Evolutionary conservation across 2,329 filamentous ascomycete genomes (phyloP).

Genomic region (Pseudocercospora eumusae): DNA sequence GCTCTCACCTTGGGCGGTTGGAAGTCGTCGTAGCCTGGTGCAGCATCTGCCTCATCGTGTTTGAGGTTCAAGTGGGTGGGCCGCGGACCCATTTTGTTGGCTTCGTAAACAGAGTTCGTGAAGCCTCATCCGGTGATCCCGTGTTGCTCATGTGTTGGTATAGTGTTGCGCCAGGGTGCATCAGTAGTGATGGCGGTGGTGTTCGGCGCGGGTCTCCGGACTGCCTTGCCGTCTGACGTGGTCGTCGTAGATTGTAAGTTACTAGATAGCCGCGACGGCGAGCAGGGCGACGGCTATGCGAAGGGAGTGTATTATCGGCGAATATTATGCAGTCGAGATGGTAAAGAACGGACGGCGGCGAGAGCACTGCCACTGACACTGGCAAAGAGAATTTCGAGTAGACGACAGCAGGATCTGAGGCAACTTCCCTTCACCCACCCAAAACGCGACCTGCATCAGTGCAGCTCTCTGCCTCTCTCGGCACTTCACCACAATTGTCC

Average conservation of each 20-base stretch:
- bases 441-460: neutral
- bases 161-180: slow-evolving; percentile 6
- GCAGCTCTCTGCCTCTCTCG: neutral
- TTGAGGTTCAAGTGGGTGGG: slow-evolving; percentile 31
- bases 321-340: neutral
- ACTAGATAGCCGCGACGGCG: neutral
- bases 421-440: neutral
- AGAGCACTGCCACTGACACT: neutral
- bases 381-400: neutral
- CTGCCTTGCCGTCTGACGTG: slow-evolving; percentile 9
- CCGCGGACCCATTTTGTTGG: slow-evolving; percentile 35
- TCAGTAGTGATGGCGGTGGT: neutral
- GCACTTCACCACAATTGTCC: neutral
- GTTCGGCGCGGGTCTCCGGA: slow-evolving; percentile 7
- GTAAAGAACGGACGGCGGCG: slow-evolving; percentile 1
- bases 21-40: slow-evolving; percentile 26
- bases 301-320: neutral
- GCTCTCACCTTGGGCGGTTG: slow-evolving; percentile 33
- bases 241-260: slow-evolving; percentile 1
- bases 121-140: slow-evolving; percentile 13
- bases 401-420: neutral
- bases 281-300: neutral
- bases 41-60: slow-evolving; percentile 6
- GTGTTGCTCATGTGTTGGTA: slow-evolving; percentile 1
- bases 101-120: slow-evolving; percentile 10